Evolutionary conservation across 306 rosid species (phyloP).

Genomic region (Myrica gale): DNA sequence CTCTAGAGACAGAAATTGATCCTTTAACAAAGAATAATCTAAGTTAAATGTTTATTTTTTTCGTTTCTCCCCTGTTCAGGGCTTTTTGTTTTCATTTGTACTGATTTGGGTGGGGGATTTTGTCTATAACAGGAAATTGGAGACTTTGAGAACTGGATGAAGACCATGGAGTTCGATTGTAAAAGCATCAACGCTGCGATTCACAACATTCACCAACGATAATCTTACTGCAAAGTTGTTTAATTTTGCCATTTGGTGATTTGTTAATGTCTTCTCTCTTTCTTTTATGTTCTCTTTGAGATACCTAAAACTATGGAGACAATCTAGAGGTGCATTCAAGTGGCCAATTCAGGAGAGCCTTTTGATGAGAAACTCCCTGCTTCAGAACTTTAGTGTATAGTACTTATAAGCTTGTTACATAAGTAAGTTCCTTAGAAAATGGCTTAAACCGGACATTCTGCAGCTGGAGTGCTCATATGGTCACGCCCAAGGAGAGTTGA

Average conservation of each 20-base stretch:
- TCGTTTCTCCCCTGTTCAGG: not conserved
- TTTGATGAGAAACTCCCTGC: not conserved
- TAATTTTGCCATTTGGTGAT: constrained; percentile 16
- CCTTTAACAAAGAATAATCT: no score
- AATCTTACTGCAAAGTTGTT: constrained; percentile 29
- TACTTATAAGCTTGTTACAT: no score
- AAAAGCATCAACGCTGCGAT: constrained; percentile 61
- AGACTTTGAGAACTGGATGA: constrained; percentile 72
- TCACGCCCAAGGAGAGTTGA: no score
- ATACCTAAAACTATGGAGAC: not conserved
- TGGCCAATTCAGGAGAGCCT: not conserved
- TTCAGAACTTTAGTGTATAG: not conserved
- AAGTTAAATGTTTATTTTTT: no score
- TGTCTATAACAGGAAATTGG: constrained; percentile 53
- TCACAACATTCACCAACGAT: constrained; percentile 55
- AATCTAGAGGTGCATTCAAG: not conserved
- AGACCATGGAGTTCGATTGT: constrained; percentile 59
- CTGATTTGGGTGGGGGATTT: not conserved
- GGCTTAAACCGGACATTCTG: no score
- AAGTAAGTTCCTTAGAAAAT: no score
- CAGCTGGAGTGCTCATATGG: no score
- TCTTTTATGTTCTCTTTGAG: no score
- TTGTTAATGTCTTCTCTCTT: constrained; percentile 16
- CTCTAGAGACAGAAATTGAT: no score
- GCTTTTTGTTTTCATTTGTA: not conserved